These are phyloP conservation scores for Talaromyces amestolkiae DNA, from an alignment of 2,329 filamentous ascomycete species.

Conservation along the genomic window DNA sequence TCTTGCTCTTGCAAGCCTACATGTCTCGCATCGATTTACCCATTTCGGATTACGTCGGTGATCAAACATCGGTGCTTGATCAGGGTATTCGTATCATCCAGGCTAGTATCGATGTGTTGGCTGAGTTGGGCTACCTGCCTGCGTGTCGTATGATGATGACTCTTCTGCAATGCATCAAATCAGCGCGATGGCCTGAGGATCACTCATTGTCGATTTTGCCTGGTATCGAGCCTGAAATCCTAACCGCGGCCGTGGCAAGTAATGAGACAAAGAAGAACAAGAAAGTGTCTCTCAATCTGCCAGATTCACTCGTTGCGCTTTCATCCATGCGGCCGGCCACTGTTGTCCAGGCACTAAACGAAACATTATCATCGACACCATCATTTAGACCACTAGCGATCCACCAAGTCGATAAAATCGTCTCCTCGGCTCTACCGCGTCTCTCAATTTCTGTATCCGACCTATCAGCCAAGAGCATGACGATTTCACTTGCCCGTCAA, in stretches of 20 bases:
- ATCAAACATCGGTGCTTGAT: constrained; percentile 83
- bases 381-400: background rate
- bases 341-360: constrained; percentile 30
- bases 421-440: constrained; percentile 66
- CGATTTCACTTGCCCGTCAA: constrained; percentile 56
- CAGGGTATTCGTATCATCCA: constrained; percentile 97
- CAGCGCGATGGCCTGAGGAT: constrained; percentile 84
- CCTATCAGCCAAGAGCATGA: constrained; percentile 62
- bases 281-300: constrained; percentile 21
- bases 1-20: constrained; percentile 88
- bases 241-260: constrained; percentile 20
- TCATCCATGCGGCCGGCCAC: constrained; percentile 30
- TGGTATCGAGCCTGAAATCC: constrained; percentile 51
- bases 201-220: constrained; percentile 76
- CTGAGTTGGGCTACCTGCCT: constrained; percentile 79
- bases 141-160: constrained; percentile 78
- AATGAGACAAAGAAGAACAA: constrained; percentile 2
- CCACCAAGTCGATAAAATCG: constrained; percentile 46
- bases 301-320: constrained; percentile 32
- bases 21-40: constrained; percentile 91
- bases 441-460: constrained; percentile 61
- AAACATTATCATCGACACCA: constrained; percentile 33
- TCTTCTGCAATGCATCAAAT: constrained; percentile 88
- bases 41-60: constrained; percentile 94
- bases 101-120: constrained; percentile 87